These are phyloP conservation scores for Phytophthora chlamydospora DNA, from an alignment of 352 stramenopile species.

Conservation along the genomic window DNA sequence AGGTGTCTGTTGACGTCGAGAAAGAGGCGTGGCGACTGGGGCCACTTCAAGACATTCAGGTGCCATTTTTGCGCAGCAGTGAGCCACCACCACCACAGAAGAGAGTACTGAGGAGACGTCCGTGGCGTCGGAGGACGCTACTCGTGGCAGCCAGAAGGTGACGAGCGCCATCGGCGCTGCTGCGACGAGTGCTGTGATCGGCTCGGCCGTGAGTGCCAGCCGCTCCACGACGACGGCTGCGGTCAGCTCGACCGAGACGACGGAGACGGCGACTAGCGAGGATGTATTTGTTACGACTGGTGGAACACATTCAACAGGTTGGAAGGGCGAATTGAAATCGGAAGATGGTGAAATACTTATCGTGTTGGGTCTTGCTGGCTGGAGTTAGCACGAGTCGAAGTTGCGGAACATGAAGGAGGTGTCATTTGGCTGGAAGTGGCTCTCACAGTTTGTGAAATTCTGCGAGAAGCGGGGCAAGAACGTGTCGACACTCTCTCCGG, in stretches of 20 bases:
- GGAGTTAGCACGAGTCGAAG: not conserved
- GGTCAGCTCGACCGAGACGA: conserved; percentile 7
- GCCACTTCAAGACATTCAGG: no score
- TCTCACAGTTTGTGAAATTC: conserved; percentile 18
- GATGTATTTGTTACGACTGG: not conserved
- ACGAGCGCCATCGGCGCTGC: not conserved
- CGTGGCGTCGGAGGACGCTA: no score
- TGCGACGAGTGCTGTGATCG: not conserved
- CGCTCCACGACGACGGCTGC: not conserved
- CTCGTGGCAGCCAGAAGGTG: conserved; percentile 3
- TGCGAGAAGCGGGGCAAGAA: conserved; percentile 20
- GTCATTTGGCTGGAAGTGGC: conserved; percentile 9
- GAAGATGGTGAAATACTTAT: conserved; percentile 7
- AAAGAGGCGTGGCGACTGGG: no score
- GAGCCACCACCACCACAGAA: no score
- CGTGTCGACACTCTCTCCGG: conserved; percentile 7
- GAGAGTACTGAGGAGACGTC: no score
- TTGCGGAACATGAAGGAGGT: conserved; percentile 18
- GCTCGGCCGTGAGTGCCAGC: conserved; percentile 1
- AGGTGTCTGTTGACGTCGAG: no score
- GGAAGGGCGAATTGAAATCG: not conserved
- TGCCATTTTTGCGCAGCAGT: no score
- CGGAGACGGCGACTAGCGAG: not conserved
- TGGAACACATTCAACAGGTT: no score
- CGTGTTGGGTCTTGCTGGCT: conserved; percentile 7